Evolutionary conservation across 2,329 filamentous ascomycete species (phyloP).

Genomic region (Diaporthe citri): DNA sequence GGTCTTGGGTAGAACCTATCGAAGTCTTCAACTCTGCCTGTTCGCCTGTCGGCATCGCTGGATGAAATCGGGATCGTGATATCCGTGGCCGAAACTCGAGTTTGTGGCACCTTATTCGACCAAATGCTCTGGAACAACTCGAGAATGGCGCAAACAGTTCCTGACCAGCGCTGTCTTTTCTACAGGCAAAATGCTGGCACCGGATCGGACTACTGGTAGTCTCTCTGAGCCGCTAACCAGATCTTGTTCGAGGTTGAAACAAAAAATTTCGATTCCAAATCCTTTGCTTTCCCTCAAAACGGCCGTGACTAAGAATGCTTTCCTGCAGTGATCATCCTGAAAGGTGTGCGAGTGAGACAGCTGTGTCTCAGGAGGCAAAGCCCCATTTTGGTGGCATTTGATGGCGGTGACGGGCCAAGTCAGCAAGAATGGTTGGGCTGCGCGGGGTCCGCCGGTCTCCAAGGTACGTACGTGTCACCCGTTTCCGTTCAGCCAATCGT

Average conservation of each 20-base stretch:
- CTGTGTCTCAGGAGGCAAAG: background rate
- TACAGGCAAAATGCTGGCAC: background rate
- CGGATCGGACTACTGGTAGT: background rate
- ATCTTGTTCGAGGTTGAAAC: background rate
- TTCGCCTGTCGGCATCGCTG: too few relatives aligned
- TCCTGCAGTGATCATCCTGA: background rate
- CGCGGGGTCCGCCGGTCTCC: background rate
- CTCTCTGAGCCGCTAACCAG: background rate
- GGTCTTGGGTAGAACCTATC: too few relatives aligned
- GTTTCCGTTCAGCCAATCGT: background rate
- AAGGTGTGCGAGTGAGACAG: background rate
- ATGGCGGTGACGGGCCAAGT: background rate
- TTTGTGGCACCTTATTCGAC: too few relatives aligned
- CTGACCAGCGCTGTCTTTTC: background rate
- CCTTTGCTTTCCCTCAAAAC: background rate
- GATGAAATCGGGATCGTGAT: too few relatives aligned
- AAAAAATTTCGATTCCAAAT: background rate
- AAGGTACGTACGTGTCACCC: background rate
- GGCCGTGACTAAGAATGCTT: background rate
- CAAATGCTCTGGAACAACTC: background rate
- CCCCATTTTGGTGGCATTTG: background rate
- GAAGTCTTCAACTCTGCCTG: too few relatives aligned
- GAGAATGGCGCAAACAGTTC: background rate
- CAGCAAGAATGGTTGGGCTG: background rate
- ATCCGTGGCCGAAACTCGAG: too few relatives aligned